These are phyloP conservation scores for Ruellia speciosa DNA, from an alignment of 305 asterid genomes.

Conservation along the genomic window DNA sequence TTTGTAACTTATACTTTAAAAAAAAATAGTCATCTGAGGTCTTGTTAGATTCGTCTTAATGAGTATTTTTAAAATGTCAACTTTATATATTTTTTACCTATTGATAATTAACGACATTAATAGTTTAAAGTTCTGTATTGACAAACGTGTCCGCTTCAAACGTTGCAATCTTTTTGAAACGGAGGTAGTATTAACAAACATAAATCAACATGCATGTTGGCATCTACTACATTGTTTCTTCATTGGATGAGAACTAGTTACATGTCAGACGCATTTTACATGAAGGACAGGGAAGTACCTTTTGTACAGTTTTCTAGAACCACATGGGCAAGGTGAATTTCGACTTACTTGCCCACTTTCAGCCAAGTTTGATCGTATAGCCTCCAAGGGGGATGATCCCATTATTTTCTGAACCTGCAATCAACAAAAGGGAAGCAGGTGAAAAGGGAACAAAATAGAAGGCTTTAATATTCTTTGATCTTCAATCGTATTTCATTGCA, in stretches of 20 bases:
- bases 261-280: not conserved
- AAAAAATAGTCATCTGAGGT: too few species aligned
- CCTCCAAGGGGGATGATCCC: constrained; percentile 83
- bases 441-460: not conserved
- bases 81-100: too few species aligned
- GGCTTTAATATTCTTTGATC: not conserved
- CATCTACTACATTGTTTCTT: not conserved
- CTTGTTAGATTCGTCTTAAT: too few species aligned
- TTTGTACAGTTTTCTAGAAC: constrained; percentile 77
- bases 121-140: too few species aligned
- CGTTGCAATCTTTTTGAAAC: too few species aligned
- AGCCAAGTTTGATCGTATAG: constrained; percentile 68
- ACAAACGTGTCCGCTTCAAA: too few species aligned
- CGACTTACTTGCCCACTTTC: constrained; percentile 77
- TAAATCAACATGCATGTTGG: too few species aligned
- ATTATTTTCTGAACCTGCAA: constrained; percentile 70
- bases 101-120: too few species aligned
- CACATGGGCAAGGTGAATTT: constrained; percentile 81
- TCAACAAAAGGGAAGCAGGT: not conserved
- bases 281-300: constrained; percentile 36
- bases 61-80: too few species aligned
- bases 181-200: too few species aligned
- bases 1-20: too few species aligned
- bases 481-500: not conserved
- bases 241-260: not conserved